phyloP scores from a whole-genome alignment of 768 basidiomycete genomes.

The Galerina sulciceps region DNA sequence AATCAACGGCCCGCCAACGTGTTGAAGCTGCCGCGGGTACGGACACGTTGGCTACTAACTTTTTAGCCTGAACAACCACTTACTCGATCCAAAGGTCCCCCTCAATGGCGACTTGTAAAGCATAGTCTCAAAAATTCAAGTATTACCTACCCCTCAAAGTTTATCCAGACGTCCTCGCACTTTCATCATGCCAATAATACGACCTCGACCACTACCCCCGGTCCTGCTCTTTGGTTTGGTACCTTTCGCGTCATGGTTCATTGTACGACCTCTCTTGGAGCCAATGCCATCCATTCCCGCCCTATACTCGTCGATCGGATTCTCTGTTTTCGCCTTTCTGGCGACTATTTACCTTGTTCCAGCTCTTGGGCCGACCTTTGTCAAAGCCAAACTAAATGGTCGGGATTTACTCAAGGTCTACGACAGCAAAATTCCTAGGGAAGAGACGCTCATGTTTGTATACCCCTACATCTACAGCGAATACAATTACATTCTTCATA shows the following conservation, averaged over 20 bases:
- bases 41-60: conserved; percentile 13
- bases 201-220: conserved; percentile 54
- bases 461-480: background rate
- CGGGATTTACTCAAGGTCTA: conserved; percentile 87
- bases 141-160: too few species aligned
- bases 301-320: conserved; percentile 79
- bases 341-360: conserved; percentile 81
- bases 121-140: too few species aligned
- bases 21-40: background rate
- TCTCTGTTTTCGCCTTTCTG: conserved; percentile 83
- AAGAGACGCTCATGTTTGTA: conserved; percentile 29
- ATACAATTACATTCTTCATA: conserved; percentile 7
- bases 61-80: too few species aligned
- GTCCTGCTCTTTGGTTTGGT: conserved; percentile 60
- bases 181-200: conserved; percentile 27
- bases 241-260: conserved; percentile 75
- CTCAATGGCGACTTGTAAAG: background rate
- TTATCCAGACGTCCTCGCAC: too few species aligned
- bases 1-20: conserved; percentile 13
- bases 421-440: conserved; percentile 71
- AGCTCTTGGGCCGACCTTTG: conserved; percentile 78
- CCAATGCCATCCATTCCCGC: conserved; percentile 72
- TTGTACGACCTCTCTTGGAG: conserved; percentile 71
- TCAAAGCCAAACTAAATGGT: conserved; percentile 83
- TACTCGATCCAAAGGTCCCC: background rate